Evolutionary conservation across 2,329 filamentous ascomycete genomes (phyloP).

Genomic region (Xylariomycetidae sp.): DNA sequence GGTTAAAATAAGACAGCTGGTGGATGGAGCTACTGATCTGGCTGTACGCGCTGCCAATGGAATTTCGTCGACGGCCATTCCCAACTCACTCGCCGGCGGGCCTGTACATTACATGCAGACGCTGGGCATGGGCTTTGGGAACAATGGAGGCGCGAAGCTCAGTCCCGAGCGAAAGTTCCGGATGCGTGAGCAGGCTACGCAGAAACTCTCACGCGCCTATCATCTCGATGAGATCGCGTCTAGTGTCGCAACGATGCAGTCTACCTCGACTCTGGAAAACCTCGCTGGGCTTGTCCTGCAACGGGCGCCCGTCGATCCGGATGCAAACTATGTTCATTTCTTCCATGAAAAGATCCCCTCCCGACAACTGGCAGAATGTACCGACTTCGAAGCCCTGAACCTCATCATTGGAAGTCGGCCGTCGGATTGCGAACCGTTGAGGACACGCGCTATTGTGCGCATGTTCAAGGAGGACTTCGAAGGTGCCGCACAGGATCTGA

Average conservation of each 20-base stretch:
- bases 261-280: conserved; percentile 70
- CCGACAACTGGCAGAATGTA: conserved; percentile 66
- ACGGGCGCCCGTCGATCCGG: conserved; percentile 60
- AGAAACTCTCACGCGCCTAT: conserved; percentile 73
- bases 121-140: conserved; percentile 53
- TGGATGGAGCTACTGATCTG: conserved; percentile 75
- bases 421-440: conserved; percentile 59
- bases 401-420: conserved; percentile 63
- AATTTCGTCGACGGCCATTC: conserved; percentile 60
- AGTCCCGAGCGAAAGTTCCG: conserved; percentile 73
- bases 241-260: conserved; percentile 80
- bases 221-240: conserved; percentile 78
- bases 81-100: conserved; percentile 44
- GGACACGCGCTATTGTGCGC: conserved; percentile 70
- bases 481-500: conserved; percentile 67
- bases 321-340: conserved; percentile 86
- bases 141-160: conserved; percentile 59
- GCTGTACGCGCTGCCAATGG: conserved; percentile 74
- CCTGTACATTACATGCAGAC: conserved; percentile 30
- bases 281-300: conserved; percentile 70
- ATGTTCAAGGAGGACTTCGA: conserved; percentile 72
- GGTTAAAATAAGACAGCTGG: conserved; percentile 72
- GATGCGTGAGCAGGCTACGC: conserved; percentile 75
- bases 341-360: conserved; percentile 88
- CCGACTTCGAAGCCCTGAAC: conserved; percentile 60